Conservation (phyloP, 2,329 filamentous ascomycete genomes). For the Aureobasidium sp. region DNA sequence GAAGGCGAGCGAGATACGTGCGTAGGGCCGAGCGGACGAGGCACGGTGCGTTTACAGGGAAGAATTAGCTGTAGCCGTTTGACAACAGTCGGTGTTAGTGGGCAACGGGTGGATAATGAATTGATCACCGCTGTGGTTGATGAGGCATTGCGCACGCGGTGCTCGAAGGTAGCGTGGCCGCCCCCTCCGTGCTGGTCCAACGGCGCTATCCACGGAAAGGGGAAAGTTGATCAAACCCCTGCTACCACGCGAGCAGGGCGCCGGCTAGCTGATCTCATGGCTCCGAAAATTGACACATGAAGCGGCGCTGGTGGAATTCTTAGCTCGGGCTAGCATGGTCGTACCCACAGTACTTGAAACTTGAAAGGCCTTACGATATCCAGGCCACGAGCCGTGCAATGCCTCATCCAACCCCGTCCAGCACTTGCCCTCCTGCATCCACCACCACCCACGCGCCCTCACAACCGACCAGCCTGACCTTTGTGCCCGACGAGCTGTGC, state of each 20-base stretch:
- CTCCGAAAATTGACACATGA: constrained; percentile 13
- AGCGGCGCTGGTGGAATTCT: constrained; percentile 11
- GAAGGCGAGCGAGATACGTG: constrained; percentile 1
- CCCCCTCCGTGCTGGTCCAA: constrained; percentile 5
- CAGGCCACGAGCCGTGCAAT: constrained; percentile 14
- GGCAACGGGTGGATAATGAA: constrained; percentile 15
- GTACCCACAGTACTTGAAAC: constrained; percentile 17
- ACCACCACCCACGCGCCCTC: constrained; percentile 1
- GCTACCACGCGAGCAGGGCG: constrained; percentile 14
- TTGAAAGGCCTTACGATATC: constrained; percentile 14
- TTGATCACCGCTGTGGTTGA: not conserved
- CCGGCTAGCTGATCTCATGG: constrained; percentile 14
- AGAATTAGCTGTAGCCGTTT: constrained; percentile 10
- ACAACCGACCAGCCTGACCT: not conserved
- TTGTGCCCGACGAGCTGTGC: not conserved
- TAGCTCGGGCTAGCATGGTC: constrained; percentile 15
- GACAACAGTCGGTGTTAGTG: not conserved
- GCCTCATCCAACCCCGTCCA: constrained; percentile 15
- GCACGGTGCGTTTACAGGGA: not conserved
- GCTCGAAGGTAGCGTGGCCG: constrained; percentile 10
- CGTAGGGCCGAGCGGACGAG: constrained; percentile 1
- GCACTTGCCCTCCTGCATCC: constrained; percentile 10
- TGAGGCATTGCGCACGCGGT: constrained; percentile 12
- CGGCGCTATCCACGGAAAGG: constrained; percentile 13
- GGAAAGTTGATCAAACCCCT: constrained; percentile 1